A percentile compares a stretch with the other conserved stretches of the same genome.
Conservation (phyloP, 305 asterid genomes). For the Striga hermonthica region DNA sequence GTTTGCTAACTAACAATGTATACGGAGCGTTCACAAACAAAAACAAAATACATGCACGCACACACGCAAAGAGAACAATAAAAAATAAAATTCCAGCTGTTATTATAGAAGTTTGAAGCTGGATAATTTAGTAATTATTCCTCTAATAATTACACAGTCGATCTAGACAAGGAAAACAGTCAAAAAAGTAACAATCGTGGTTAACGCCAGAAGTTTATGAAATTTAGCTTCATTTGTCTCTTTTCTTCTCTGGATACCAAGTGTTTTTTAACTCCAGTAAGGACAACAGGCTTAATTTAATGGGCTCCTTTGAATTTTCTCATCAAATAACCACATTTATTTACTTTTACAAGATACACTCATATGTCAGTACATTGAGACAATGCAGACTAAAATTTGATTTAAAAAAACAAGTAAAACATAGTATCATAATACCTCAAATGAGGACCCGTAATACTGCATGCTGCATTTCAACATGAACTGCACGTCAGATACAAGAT, state of each 20-base stretch:
- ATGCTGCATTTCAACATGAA: constrained; percentile 70
- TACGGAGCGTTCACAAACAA: neutral
- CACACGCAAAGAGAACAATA: no score
- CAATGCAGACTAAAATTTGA: neutral
- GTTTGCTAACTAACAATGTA: constrained; percentile 2
- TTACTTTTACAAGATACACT: neutral
- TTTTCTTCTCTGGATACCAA: neutral
- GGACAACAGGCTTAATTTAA: neutral
- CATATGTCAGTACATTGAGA: neutral
- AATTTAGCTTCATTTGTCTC: neutral
- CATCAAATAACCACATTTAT: neutral
- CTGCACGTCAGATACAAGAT: constrained; percentile 85
- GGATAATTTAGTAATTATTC: no score
- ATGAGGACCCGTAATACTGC: constrained; percentile 67
- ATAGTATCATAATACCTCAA: constrained; percentile 54
- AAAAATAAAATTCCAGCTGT: no score
- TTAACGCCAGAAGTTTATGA: neutral
- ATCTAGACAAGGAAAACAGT: no score
- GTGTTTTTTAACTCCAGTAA: neutral
- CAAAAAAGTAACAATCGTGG: no score
- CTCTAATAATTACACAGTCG: no score
- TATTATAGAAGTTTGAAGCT: no score
- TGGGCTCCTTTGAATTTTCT: neutral
- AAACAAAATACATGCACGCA: neutral
- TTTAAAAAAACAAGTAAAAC: neutral